Percentiles rank a stretch among this genome's conserved stretches.
Evolutionary conservation across 179 eudicot species (phyloP).

Genomic region (Carnegiea gigantea): DNA sequence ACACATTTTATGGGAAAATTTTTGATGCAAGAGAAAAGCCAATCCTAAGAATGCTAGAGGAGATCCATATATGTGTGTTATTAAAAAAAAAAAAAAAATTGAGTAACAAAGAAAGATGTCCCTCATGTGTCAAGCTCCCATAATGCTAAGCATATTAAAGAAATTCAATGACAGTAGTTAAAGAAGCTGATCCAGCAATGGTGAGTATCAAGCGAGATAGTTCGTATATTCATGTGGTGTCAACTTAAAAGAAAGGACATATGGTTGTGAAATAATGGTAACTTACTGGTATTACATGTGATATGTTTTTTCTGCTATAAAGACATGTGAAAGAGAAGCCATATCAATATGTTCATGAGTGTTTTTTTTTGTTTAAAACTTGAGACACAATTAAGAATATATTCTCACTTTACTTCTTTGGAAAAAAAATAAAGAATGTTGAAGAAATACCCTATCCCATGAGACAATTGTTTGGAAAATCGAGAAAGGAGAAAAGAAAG

Average conservation of each 20-base stretch:
- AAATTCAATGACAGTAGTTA: neutral
- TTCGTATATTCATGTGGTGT: neutral
- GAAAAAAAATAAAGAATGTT: neutral
- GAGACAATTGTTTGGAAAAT: neutral
- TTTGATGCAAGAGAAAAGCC: too few relatives aligned
- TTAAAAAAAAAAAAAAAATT: too few relatives aligned
- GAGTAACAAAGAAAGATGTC: too few relatives aligned
- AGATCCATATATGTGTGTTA: too few relatives aligned
- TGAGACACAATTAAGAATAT: too few relatives aligned
- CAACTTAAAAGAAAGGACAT: neutral
- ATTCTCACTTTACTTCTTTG: too few relatives aligned
- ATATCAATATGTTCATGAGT: too few relatives aligned
- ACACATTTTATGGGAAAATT: too few relatives aligned
- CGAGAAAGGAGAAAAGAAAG: neutral
- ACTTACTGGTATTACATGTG: neutral
- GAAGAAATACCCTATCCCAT: neutral
- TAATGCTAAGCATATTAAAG: neutral
- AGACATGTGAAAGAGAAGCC: neutral
- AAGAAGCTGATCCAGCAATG: neutral
- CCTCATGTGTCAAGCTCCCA: too few relatives aligned
- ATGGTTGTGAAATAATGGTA: neutral
- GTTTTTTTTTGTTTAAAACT: too few relatives aligned
- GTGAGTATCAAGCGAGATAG: neutral
- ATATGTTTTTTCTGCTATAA: neutral
- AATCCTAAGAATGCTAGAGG: too few relatives aligned